These are phyloP conservation scores for Lachancea fermentati DNA, from an alignment of 805 yeast genomes.

Conservation along the genomic window DNA sequence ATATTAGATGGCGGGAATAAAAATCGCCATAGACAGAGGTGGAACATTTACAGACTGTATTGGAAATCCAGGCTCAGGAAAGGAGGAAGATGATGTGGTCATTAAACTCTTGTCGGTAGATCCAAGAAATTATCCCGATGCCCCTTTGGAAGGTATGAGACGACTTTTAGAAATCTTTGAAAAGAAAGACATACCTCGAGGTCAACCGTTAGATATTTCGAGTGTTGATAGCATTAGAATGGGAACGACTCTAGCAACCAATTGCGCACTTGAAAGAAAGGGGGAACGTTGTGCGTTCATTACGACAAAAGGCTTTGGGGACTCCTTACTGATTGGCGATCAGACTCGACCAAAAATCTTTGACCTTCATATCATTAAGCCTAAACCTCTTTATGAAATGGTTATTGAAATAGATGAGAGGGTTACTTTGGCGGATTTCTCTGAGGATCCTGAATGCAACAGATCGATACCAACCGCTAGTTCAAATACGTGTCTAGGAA, in stretches of 20 bases:
- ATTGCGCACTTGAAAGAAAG: conserved; percentile 86
- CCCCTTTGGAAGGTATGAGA: conserved; percentile 89
- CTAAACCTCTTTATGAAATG: conserved; percentile 62
- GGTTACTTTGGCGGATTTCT: conserved; percentile 74
- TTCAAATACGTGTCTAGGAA: conserved; percentile 43
- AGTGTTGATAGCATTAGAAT: conserved; percentile 65
- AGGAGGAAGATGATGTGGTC: conserved; percentile 61
- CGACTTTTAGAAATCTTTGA: conserved; percentile 61
- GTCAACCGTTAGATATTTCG: conserved; percentile 54
- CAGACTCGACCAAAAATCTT: conserved; percentile 90
- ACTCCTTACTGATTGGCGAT: conserved; percentile 77
- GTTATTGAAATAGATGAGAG: conserved; percentile 89
- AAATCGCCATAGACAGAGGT: conserved; percentile 60
- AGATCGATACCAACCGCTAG: conserved; percentile 23
- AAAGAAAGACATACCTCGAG: conserved; percentile 50
- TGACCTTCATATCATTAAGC: conserved; percentile 69
- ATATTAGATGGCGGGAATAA: too few relatives aligned
- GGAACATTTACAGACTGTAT: conserved; percentile 88
- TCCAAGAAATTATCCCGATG: conserved; percentile 81
- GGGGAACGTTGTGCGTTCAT: conserved; percentile 84
- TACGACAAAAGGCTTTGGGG: conserved; percentile 85
- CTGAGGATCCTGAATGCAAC: conserved; percentile 56
- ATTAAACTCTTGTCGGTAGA: conserved; percentile 84
- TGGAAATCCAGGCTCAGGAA: conserved; percentile 43
- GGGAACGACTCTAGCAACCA: conserved; percentile 96